Evolutionary conservation across 805 yeast genomes (phyloP).

Genomic region (Tetrapisispora arboricola): DNA sequence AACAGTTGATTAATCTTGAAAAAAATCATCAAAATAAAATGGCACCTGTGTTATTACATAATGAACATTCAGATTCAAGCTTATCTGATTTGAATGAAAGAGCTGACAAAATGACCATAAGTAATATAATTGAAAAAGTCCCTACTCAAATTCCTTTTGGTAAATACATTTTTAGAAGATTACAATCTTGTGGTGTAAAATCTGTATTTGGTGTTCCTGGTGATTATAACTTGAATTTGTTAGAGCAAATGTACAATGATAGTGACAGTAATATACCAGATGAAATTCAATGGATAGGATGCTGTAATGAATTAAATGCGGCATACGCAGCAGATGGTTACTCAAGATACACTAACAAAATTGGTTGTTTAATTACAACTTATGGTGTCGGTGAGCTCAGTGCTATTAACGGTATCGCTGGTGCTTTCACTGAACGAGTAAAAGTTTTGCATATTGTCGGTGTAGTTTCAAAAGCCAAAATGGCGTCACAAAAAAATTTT

Average conservation of each 20-base stretch:
- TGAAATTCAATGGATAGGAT: constrained; percentile 59
- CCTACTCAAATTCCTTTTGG: constrained; percentile 28
- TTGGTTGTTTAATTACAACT: constrained; percentile 57
- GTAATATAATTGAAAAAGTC: neutral
- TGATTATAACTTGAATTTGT: constrained; percentile 55
- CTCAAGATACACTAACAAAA: constrained; percentile 50
- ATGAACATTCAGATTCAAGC: neutral
- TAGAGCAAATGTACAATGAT: constrained; percentile 50
- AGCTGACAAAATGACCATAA: constrained; percentile 1
- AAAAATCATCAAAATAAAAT: neutral
- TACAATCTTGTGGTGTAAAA: constrained; percentile 43
- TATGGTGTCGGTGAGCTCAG: constrained; percentile 87
- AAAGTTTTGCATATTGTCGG: constrained; percentile 84
- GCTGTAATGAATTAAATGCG: constrained; percentile 81
- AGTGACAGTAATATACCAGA: neutral
- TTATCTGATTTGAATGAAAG: neutral
- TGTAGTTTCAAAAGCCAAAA: constrained; percentile 6
- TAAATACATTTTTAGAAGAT: constrained; percentile 52
- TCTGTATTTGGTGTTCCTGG: constrained; percentile 75
- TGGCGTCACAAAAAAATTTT: constrained; percentile 25
- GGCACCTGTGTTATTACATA: neutral
- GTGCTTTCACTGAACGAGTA: constrained; percentile 72
- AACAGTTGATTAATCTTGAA: neutral
- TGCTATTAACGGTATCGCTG: constrained; percentile 74
- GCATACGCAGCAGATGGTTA: constrained; percentile 91